Conservation (phyloP, 2,329 filamentous ascomycete species). For the Plectosphaerella cucumerina region DNA sequence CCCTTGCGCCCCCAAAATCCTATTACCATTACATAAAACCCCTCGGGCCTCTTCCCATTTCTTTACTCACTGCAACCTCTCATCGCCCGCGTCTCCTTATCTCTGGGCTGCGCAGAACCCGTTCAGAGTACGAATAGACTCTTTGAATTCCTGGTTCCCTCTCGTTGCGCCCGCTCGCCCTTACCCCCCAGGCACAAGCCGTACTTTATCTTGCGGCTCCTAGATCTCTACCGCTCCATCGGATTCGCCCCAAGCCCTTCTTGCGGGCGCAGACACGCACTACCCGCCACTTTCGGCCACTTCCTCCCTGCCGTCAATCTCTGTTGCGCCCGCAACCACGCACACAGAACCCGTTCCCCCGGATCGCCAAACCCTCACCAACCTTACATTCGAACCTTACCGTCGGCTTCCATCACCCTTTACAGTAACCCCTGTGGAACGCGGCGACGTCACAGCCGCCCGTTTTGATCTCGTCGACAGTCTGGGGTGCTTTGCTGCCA, state of each 20-base stretch:
- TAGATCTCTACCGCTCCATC: slow-evolving; percentile 24
- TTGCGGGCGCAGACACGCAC: slow-evolving; percentile 13
- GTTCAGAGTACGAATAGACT: slow-evolving; percentile 6
- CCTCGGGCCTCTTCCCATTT: slow-evolving; percentile 13
- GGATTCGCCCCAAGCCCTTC: slow-evolving; percentile 12
- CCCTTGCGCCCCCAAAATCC: slow-evolving; percentile 2
- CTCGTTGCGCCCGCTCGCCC: slow-evolving; percentile 15
- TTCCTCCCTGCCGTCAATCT: slow-evolving; percentile 16
- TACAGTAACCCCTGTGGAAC: slow-evolving; percentile 10
- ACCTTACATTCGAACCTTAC: slow-evolving; percentile 18
- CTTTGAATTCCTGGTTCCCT: slow-evolving; percentile 8
- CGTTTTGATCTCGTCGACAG: slow-evolving; percentile 22
- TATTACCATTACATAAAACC: slow-evolving; percentile 17
- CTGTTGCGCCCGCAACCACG: slow-evolving; percentile 29
- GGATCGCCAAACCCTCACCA: slow-evolving; percentile 16
- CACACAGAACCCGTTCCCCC: slow-evolving; percentile 16
- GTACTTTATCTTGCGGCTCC: slow-evolving; percentile 15
- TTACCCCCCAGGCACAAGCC: slow-evolving; percentile 13
- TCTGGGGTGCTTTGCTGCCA: slow-evolving; percentile 6
- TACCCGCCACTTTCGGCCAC: slow-evolving; percentile 20
- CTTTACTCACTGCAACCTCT: slow-evolving; percentile 17
- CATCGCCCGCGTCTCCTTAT: slow-evolving; percentile 15
- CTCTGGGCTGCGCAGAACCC: slow-evolving; percentile 14
- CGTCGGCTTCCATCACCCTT: slow-evolving; percentile 14
- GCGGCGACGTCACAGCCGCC: slow-evolving; percentile 27